Evolutionary conservation across 352 stramenopile species (phyloP), one percentile per base, ranked within the genome.

Genomic region (Lagenidium sp.): DNA sequence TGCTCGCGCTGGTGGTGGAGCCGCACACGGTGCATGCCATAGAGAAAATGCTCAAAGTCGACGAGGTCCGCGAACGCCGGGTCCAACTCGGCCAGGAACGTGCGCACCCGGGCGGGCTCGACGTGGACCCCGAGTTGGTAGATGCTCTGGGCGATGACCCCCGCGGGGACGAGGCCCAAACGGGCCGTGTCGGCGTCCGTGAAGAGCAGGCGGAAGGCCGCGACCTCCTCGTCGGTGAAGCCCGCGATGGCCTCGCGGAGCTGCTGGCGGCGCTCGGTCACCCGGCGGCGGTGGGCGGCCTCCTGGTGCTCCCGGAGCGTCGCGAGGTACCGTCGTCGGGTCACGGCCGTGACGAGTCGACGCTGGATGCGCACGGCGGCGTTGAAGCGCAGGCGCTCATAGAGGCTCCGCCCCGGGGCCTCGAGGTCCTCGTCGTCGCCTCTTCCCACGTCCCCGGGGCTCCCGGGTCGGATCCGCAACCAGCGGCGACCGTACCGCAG

Each of bases 11-110:
- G 77, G 35, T 89, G 77, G 32, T 83, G 55, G 23, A 66, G 34
- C 1, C 77, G 73, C 19, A 82, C 72, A 41, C 74, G 82, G 48
- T 85, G 73, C 77, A 89, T 89, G 45, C 70, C 77, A 38, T 83
- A 89, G 7, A 89, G 32, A 50, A 86, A 89, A 46, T 89, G 75
- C 36, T 89, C 77, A 39, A 86, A 79, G 55, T 89, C 77, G 7
- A 89, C 75, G 1, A 89, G 65, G 20, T 89, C 77, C 7, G 68
- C 71, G 37, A 83, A 89, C 18, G 73, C 77, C 1, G 73, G 71
- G 23, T 89, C 77, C 6, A 85, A 61, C 0, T 60, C 65, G 22
- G 58, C 12, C 1, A 89, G 53, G 41, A 82, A 65, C 13, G 65
- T 40, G 2, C 57, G 66, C 3, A 89, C 77, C 32, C 68, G 62